These are phyloP conservation scores for Colletotrichum sojae DNA, from an alignment of 2,329 filamentous ascomycete genomes.

Conservation along the genomic window DNA sequence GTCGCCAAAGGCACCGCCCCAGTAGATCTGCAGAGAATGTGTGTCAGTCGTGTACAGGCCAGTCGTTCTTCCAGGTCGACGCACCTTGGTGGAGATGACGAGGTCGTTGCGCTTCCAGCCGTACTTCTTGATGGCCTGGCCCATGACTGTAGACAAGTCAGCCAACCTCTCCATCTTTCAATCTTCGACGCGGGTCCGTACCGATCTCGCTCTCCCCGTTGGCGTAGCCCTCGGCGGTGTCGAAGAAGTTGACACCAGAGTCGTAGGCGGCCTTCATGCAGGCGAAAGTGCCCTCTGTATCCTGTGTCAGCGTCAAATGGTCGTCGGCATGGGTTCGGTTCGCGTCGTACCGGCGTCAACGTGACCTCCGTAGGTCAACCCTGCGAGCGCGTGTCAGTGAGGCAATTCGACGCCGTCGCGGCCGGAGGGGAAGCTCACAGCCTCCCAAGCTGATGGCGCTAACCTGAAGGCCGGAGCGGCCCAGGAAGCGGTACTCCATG, in stretches of 20 bases:
- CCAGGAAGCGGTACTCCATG: constrained; percentile 81
- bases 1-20: constrained; percentile 71
- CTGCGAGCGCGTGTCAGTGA: constrained; percentile 2
- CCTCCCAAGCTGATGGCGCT: constrained; percentile 80
- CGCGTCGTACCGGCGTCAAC: constrained; percentile 71
- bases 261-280: constrained; percentile 75
- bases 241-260: constrained; percentile 74
- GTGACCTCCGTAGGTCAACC: constrained; percentile 81
- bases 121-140: constrained; percentile 71
- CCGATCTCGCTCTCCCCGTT: constrained; percentile 71
- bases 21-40: constrained; percentile 67
- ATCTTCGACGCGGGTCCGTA: too few species aligned
- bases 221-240: constrained; percentile 71
- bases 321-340: background rate
- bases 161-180: too few species aligned
- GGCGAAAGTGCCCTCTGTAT: constrained; percentile 62
- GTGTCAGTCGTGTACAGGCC: constrained; percentile 14
- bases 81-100: constrained; percentile 73
- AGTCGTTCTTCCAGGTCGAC: background rate
- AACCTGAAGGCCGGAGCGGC: constrained; percentile 80
- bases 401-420: background rate
- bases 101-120: constrained; percentile 74
- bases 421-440: constrained; percentile 53
- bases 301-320: background rate
- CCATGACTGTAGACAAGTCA: constrained; percentile 62